These are phyloP conservation scores for Skeletonema tropicum DNA, from an alignment of 108 stramenopile species.

Conservation along the genomic window DNA sequence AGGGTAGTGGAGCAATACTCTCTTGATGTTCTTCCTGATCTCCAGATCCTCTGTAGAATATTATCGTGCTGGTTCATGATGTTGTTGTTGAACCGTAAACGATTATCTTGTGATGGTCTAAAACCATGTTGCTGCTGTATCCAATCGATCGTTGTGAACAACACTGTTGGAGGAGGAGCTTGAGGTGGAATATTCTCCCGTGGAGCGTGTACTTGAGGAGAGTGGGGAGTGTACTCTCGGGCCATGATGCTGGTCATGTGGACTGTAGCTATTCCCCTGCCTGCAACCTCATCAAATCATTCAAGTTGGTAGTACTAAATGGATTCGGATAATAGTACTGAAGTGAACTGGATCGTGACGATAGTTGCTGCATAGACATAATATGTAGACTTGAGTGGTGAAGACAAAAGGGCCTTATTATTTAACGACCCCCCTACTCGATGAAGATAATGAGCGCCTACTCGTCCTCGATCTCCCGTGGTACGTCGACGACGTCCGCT, in stretches of 20 bases:
- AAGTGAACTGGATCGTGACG: background rate
- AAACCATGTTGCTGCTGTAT: too few relatives aligned
- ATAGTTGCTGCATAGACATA: too few relatives aligned
- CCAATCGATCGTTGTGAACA: too few relatives aligned
- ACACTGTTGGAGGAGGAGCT: background rate
- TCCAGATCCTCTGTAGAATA: too few relatives aligned
- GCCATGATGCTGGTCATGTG: too few relatives aligned
- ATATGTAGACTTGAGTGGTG: background rate
- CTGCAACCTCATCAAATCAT: background rate
- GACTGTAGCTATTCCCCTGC: too few relatives aligned
- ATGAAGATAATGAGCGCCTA: background rate
- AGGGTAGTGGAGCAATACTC: background rate
- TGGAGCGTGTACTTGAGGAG: too few relatives aligned
- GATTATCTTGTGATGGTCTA: too few relatives aligned
- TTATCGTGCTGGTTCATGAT: background rate
- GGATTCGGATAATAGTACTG: background rate
- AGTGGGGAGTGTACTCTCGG: too few relatives aligned
- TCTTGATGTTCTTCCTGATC: background rate
- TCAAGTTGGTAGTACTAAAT: background rate
- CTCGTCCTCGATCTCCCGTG: background rate
- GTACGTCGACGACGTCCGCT: background rate
- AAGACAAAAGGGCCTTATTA: too few relatives aligned
- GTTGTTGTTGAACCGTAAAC: background rate
- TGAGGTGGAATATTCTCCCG: too few relatives aligned
- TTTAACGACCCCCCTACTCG: background rate